Conservation (phyloP, 2,329 filamentous ascomycete species). For the Cordyceps farinosa region DNA sequence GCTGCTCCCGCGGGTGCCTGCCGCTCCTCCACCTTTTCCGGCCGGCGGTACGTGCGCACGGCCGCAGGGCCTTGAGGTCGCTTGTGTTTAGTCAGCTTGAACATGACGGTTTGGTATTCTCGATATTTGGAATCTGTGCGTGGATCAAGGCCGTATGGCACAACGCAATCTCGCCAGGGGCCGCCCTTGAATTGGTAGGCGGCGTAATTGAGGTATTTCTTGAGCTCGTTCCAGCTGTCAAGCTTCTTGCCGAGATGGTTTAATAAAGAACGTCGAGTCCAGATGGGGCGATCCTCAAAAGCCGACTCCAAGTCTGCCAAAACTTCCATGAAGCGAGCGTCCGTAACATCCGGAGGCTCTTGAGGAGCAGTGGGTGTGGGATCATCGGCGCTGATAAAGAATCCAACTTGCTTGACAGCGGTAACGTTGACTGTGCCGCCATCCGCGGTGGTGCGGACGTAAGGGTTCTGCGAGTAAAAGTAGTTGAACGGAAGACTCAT, state of each 20-base stretch:
- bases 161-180: slow-evolving; percentile 84
- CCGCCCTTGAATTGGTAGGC: slow-evolving; percentile 92
- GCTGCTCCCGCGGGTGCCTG: slow-evolving; percentile 29
- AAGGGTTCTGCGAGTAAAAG: slow-evolving; percentile 82
- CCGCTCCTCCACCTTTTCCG: slow-evolving; percentile 38
- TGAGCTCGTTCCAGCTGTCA: slow-evolving; percentile 56
- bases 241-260: slow-evolving; percentile 61
- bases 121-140: slow-evolving; percentile 72
- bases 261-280: slow-evolving; percentile 77
- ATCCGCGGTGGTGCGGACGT: slow-evolving; percentile 60
- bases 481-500: slow-evolving; percentile 72
- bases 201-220: slow-evolving; percentile 75
- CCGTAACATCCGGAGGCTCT: slow-evolving; percentile 54
- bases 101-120: slow-evolving; percentile 84
- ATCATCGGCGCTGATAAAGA: slow-evolving; percentile 59
- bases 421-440: slow-evolving; percentile 57
- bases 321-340: slow-evolving; percentile 59
- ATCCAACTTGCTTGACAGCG: slow-evolving; percentile 54
- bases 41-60: slow-evolving; percentile 17
- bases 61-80: slow-evolving; percentile 40
- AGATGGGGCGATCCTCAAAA: slow-evolving; percentile 73
- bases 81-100: slow-evolving; percentile 62
- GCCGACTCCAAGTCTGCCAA: slow-evolving; percentile 61
- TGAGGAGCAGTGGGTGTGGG: slow-evolving; percentile 61
- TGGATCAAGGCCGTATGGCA: slow-evolving; percentile 84